phyloP scores from a whole-genome alignment of 177 flowering plant genomes.

The Tripterygium wilfordii region DNA sequence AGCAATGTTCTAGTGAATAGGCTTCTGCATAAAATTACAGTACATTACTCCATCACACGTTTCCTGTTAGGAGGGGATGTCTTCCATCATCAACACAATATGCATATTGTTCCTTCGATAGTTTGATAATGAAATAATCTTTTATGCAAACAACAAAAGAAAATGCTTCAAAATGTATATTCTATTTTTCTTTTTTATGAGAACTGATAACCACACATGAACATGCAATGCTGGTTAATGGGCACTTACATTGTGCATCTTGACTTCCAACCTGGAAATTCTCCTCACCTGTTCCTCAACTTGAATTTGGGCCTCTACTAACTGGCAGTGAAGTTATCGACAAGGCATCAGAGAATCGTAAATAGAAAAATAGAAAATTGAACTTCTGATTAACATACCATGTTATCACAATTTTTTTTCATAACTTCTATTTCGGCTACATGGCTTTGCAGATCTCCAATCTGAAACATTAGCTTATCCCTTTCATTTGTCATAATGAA shows the following conservation, averaged over 20 bases:
- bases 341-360: background rate
- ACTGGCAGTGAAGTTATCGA: slow-evolving; percentile 21
- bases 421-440: slow-evolving; percentile 16
- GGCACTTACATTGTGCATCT: slow-evolving; percentile 46
- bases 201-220: too few species aligned
- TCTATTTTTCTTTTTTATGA: too few species aligned
- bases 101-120: too few species aligned
- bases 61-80: too few species aligned
- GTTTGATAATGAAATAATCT: too few species aligned
- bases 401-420: slow-evolving; percentile 13
- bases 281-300: slow-evolving; percentile 27
- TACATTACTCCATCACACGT: too few species aligned
- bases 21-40: too few species aligned
- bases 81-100: too few species aligned
- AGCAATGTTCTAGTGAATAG: too few species aligned
- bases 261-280: slow-evolving; percentile 34
- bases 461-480: slow-evolving; percentile 20
- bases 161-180: too few species aligned
- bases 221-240: background rate
- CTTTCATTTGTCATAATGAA: slow-evolving; percentile 24
- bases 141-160: background rate
- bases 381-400: slow-evolving; percentile 13
- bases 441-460: slow-evolving; percentile 17
- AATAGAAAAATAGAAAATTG: background rate
- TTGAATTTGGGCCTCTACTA: slow-evolving; percentile 30